Evolutionary conservation across 441 rosid genomes (phyloP).

Genomic region (Mallotus repandus): DNA sequence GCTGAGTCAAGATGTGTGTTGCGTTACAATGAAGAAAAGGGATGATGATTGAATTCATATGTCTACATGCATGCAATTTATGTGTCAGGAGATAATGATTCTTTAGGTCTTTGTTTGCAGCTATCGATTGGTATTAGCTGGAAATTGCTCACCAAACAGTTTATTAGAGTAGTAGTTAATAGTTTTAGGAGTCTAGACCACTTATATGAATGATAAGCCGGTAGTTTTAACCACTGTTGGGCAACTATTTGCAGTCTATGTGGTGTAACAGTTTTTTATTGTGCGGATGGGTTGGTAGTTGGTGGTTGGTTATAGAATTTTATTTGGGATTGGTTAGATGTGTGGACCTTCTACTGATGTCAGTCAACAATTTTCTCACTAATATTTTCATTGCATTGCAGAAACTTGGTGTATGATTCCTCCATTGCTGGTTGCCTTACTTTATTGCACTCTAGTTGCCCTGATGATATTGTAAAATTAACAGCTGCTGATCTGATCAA

Average conservation of each 20-base stretch:
- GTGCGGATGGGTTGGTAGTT: neutral
- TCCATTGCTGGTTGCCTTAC: constrained; percentile 79
- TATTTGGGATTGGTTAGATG: neutral
- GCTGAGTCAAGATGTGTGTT: neutral
- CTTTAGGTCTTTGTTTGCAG: neutral
- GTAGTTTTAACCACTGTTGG: neutral
- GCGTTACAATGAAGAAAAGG: neutral
- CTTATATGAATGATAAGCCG: neutral
- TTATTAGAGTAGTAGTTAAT: neutral
- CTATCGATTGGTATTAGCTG: neutral
- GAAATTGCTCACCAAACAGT: neutral
- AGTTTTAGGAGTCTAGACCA: neutral
- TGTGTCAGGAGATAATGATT: neutral
- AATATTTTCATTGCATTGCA: constrained; percentile 40
- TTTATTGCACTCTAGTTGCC: constrained; percentile 59
- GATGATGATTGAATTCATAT: neutral
- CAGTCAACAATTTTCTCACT: constrained; percentile 4
- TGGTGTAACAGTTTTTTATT: neutral
- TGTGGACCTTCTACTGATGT: constrained; percentile 2
- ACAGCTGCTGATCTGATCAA: constrained; percentile 74
- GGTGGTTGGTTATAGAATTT: neutral
- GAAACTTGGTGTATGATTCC: constrained; percentile 75
- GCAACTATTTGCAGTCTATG: neutral
- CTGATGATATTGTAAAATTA: constrained; percentile 67
- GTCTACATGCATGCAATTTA: neutral